Percentiles rank a stretch among this genome's conserved stretches.
Conservation (phyloP, 805 yeast genomes). For the Metschnikowia picachoensis region DNA sequence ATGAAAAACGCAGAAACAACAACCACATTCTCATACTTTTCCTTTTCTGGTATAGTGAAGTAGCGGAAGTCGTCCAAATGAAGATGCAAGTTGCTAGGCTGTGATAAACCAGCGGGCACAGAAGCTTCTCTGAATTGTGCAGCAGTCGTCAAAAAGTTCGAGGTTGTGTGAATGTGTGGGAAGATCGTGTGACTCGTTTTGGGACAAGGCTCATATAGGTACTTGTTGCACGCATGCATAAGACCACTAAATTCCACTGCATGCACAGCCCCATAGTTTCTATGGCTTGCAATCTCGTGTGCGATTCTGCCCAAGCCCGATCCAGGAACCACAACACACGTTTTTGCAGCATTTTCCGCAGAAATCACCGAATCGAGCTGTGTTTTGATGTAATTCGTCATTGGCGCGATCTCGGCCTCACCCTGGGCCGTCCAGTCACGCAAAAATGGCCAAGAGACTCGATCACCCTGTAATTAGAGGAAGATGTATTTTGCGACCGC, state of each 20-base stretch:
- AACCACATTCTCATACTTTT: slow-evolving; percentile 44
- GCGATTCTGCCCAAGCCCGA: slow-evolving; percentile 82
- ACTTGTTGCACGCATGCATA: slow-evolving; percentile 70
- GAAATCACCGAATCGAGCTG: slow-evolving; percentile 37
- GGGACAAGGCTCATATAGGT: slow-evolving; percentile 36
- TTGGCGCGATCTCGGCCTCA: slow-evolving; percentile 47
- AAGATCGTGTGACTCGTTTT: not conserved
- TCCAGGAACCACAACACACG: slow-evolving; percentile 75
- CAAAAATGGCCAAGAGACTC: slow-evolving; percentile 71
- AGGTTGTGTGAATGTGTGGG: slow-evolving; percentile 54
- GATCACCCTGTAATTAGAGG: slow-evolving; percentile 43
- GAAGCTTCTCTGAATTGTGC: slow-evolving; percentile 49
- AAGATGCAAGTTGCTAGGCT: slow-evolving; percentile 47
- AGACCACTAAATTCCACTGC: slow-evolving; percentile 73
- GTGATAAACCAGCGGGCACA: slow-evolving; percentile 22
- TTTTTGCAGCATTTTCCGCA: slow-evolving; percentile 26
- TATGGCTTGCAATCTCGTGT: slow-evolving; percentile 50
- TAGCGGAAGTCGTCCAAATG: slow-evolving; percentile 63
- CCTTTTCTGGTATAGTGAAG: slow-evolving; percentile 34
- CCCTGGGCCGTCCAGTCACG: slow-evolving; percentile 66
- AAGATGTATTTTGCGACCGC: slow-evolving; percentile 13
- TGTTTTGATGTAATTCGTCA: slow-evolving; percentile 46
- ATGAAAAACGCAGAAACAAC: slow-evolving; percentile 73
- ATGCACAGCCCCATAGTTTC: slow-evolving; percentile 48
- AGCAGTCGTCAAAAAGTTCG: slow-evolving; percentile 50